These are phyloP conservation scores for Vanrija pseudolonga DNA, from an alignment of 1,284 basidiomycete species.

Conservation along the genomic window DNA sequence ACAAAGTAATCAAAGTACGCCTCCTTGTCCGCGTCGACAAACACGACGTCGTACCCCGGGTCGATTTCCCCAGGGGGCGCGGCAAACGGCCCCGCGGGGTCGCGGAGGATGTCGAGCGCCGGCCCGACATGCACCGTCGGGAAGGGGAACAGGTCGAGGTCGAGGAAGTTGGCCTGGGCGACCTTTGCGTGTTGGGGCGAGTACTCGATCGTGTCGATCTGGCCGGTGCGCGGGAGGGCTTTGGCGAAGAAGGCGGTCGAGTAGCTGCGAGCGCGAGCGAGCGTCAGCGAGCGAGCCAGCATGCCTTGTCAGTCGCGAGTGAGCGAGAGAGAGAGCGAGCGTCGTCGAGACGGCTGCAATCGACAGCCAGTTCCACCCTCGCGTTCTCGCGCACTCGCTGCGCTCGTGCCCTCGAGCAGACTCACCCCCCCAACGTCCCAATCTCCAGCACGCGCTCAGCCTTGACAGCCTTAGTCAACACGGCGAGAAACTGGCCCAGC, in stretches of 20 bases:
- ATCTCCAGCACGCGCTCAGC: conserved; percentile 41
- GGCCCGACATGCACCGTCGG: conserved; percentile 36
- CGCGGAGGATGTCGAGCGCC: conserved; percentile 29
- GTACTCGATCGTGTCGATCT: conserved; percentile 43
- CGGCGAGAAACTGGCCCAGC: conserved; percentile 35
- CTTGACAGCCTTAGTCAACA: conserved; percentile 29
- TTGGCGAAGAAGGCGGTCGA: conserved; percentile 38
- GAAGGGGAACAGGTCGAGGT: conserved; percentile 39
- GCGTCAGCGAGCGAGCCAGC: too few species aligned
- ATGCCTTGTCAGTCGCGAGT: too few species aligned
- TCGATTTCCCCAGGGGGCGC: conserved; percentile 23
- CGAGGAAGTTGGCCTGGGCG: conserved; percentile 37
- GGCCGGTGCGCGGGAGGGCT: conserved; percentile 33
- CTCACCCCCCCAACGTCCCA: conserved; percentile 42
- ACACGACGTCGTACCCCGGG: conserved; percentile 40
- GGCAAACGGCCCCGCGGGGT: conserved; percentile 17
- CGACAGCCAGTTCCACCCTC: too few species aligned
- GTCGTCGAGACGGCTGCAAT: too few species aligned
- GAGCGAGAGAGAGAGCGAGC: too few species aligned
- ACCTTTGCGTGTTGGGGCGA: conserved; percentile 30
- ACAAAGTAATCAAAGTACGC: conserved; percentile 33
- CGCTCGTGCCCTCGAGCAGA: not conserved
- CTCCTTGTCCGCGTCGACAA: conserved; percentile 44
- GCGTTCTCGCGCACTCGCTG: too few species aligned
- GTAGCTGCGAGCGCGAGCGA: conserved; percentile 17